Evolutionary conservation across 495 filamentous ascomycete species (phyloP).

Genomic region (Talaromyces proteolyticus): DNA sequence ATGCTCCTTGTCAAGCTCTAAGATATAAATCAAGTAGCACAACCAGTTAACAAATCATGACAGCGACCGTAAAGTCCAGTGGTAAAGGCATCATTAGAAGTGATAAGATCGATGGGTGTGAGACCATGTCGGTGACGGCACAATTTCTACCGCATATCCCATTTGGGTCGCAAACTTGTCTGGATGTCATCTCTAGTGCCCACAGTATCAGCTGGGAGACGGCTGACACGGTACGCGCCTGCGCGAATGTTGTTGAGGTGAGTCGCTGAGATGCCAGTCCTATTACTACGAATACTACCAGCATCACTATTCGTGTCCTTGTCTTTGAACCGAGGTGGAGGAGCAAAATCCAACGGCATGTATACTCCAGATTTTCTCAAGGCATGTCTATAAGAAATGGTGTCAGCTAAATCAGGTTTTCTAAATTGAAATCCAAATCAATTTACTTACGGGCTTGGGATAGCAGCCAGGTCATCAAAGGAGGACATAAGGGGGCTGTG

Average conservation of each 20-base stretch:
- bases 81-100: slow-evolving; percentile 2
- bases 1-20: background rate
- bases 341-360: slow-evolving; percentile 91
- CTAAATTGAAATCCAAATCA: background rate
- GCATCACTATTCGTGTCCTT: slow-evolving; percentile 74
- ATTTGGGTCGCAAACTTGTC: slow-evolving; percentile 66
- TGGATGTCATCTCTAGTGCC: slow-evolving; percentile 71
- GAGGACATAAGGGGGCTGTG: slow-evolving; percentile 74
- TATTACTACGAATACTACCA: slow-evolving; percentile 83
- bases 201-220: slow-evolving; percentile 75
- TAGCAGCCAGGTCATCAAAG: slow-evolving; percentile 76
- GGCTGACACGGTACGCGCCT: slow-evolving; percentile 87
- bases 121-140: slow-evolving; percentile 2
- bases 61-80: background rate
- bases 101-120: background rate
- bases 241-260: slow-evolving; percentile 74
- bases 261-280: slow-evolving; percentile 66
- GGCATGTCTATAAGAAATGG: slow-evolving; percentile 54
- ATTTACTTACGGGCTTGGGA: slow-evolving; percentile 85
- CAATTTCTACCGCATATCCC: slow-evolving; percentile 50
- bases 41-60: slow-evolving; percentile 5
- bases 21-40: slow-evolving; percentile 3
- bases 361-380: slow-evolving; percentile 88
- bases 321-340: slow-evolving; percentile 77
- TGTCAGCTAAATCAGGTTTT: slow-evolving; percentile 14